Percentiles rank a stretch among this genome's conserved stretches.
Evolutionary conservation across 2,329 filamentous ascomycete species (phyloP).

Genomic region (Emericellopsis cladophorae): DNA sequence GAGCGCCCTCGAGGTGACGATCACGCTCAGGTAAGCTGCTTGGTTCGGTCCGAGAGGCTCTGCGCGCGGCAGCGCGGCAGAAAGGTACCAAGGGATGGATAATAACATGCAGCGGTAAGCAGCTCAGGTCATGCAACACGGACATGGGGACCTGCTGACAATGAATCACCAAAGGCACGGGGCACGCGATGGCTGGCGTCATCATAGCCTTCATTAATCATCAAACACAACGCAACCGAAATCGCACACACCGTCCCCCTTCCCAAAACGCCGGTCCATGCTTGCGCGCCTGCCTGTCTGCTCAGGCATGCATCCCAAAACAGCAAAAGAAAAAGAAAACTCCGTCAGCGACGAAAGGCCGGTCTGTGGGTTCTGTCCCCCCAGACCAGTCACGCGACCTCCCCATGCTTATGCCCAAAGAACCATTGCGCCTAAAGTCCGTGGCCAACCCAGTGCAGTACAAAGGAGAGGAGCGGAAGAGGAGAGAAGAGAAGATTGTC

Average conservation of each 20-base stretch:
- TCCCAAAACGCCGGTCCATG: too few species aligned
- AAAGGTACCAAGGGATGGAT: not conserved
- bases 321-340: not conserved
- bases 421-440: not conserved
- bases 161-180: too few species aligned
- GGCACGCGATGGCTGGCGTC: too few species aligned
- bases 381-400: not conserved
- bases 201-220: not conserved
- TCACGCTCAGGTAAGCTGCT: constrained; percentile 26
- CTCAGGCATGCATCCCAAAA: not conserved
- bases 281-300: too few species aligned
- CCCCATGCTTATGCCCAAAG: not conserved
- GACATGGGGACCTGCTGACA: too few species aligned
- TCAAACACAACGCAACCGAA: not conserved
- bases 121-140: too few species aligned
- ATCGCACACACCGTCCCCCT: not conserved
- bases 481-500: not conserved
- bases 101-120: not conserved
- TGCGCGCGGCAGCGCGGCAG: not conserved
- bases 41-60: not conserved
- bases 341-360: not conserved
- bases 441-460: not conserved
- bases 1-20: constrained; percentile 36
- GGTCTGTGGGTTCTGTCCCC: not conserved
- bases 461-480: not conserved